A percentile compares a stretch with the other conserved stretches of the same genome.
phyloP scores from a whole-genome alignment of 2,329 filamentous ascomycete genomes.

The Parastagonospora avenae region DNA sequence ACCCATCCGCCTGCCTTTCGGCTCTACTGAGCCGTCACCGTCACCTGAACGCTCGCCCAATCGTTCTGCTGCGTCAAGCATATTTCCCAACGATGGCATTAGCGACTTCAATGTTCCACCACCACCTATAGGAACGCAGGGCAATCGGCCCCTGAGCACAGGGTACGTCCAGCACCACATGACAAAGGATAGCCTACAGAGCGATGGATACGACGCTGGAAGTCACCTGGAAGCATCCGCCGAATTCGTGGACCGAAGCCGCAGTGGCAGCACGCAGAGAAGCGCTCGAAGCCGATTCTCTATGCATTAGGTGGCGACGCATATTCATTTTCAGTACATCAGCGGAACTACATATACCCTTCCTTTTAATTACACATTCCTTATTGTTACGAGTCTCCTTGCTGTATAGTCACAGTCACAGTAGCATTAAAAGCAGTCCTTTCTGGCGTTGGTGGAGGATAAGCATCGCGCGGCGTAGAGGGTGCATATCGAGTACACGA shows the following conservation, averaged over 20 bases:
- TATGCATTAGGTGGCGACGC: neutral
- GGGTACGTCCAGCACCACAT: conserved; percentile 47
- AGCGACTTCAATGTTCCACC: conserved; percentile 29
- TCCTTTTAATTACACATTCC: conserved; percentile 3
- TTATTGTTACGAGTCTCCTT: conserved; percentile 31
- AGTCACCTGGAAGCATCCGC: conserved; percentile 43
- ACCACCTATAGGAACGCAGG: conserved; percentile 15
- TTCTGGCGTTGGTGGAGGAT: conserved; percentile 8
- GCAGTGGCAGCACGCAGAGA: conserved; percentile 39
- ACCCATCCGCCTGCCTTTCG: conserved; percentile 44
- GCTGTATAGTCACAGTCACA: conserved; percentile 21
- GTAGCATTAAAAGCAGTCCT: conserved; percentile 18
- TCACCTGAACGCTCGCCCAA: conserved; percentile 43
- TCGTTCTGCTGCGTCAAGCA: conserved; percentile 43
- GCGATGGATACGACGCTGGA: conserved; percentile 34
- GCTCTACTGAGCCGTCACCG: conserved; percentile 42
- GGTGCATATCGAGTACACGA: neutral
- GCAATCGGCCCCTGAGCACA: conserved; percentile 42
- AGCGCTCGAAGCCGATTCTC: conserved; percentile 27
- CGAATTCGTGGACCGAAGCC: conserved; percentile 45
- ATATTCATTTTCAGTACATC: conserved; percentile 7
- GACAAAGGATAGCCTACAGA: conserved; percentile 46
- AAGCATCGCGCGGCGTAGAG: conserved; percentile 10
- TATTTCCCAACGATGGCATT: conserved; percentile 29
- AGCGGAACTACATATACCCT: conserved; percentile 1